Evolutionary conservation across 371 early-diverging fungal genomes (phyloP), one percentile per base, ranked within the genome.

Genomic region (Chytridiales sp.): DNA sequence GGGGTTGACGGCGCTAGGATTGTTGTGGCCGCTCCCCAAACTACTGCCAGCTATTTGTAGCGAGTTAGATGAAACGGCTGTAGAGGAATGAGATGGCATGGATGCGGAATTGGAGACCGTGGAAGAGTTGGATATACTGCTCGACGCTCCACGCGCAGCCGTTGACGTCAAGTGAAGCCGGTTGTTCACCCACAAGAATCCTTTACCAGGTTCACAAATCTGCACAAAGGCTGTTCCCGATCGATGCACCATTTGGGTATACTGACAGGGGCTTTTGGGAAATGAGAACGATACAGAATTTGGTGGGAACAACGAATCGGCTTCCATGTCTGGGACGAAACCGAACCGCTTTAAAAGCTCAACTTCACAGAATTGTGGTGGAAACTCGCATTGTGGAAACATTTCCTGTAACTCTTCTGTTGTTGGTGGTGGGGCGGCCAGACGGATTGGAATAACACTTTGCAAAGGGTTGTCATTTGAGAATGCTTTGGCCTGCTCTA

Each of bases 291-390:
- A 69, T 3, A 89, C 64, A 17, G 85, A 69, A 0, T 72, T 3
- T 79, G 83, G 59, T 62, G 85, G 64, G 61, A 90, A 89, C 35
- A 66, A 56, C 43, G 64, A 56, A 68, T 95, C 96, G 1, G 93
- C 86, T 64, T 98, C 98, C n/a, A 92, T 82, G 67, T 98, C 98
- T 19, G 95, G 81, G 4, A 97, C 84, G 75, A 94, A 98, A 17
- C 87, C 88, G 60, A 91, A 83, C 26, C 80, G 79, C 35, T 87
- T 83, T 24, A 94, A 79, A 31, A 97, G 74, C 61, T 93, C 93
- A 17, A 81, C 83, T 62, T 89, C 89, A 64, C 89, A 95, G 63
- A 85, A 87, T 19, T 84, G 76, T 4, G 81, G 70, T 8, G 94
- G 91, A 0, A 94, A 73, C 6, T 78, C 72, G 6, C 80, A 74